Evolutionary conservation across 2,329 filamentous ascomycete species (phyloP).

Genomic region (Pseudocercospora eumusae): DNA sequence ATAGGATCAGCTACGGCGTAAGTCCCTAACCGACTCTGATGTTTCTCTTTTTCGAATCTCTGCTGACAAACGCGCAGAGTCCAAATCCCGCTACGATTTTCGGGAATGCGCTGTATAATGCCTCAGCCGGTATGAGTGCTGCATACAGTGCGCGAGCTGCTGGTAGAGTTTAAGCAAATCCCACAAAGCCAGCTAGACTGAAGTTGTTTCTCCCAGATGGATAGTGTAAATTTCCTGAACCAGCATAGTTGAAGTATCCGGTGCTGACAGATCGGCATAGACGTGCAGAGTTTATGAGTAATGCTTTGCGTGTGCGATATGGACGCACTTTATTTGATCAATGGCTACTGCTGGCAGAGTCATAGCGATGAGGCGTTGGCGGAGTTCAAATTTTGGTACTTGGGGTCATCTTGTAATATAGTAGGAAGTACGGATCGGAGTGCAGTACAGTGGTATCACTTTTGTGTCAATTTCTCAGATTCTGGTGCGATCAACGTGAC

Average conservation of each 20-base stretch:
- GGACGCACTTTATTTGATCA: not conserved
- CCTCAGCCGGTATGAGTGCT: not conserved
- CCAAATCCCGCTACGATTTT: not conserved
- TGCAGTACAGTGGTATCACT: not conserved
- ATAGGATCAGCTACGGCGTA: conserved; percentile 7
- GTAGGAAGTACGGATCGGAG: not conserved
- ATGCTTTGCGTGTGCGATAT: not conserved
- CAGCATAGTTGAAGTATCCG: not conserved
- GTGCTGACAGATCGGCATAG: not conserved
- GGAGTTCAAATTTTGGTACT: not conserved
- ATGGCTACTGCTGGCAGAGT: conserved; percentile 6
- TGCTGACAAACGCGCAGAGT: not conserved
- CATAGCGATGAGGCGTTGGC: not conserved
- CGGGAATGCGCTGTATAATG: not conserved
- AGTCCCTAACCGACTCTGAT: no score
- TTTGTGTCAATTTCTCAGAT: not conserved
- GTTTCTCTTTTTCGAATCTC: no score
- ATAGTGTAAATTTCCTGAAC: not conserved
- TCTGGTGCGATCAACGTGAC: no score
- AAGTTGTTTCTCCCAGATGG: not conserved
- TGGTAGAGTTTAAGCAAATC: not conserved
- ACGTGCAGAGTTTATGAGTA: not conserved
- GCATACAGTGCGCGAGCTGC: not conserved
- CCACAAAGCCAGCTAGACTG: not conserved
- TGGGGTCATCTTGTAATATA: not conserved